Evolutionary conservation across 495 filamentous ascomycete species (phyloP).

Genomic region (Thermochaetoides thermophila): DNA sequence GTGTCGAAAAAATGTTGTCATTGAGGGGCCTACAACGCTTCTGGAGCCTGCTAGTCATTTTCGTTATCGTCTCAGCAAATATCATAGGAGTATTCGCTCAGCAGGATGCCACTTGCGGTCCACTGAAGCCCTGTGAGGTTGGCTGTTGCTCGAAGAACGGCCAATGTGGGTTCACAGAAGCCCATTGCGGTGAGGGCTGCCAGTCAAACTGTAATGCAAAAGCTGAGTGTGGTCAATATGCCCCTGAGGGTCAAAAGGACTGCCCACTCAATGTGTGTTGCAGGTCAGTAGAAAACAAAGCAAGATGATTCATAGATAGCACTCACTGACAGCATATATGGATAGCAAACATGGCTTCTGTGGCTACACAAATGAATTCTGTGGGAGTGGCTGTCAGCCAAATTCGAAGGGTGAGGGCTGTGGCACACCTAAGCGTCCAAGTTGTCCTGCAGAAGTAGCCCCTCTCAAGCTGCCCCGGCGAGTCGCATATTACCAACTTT

Average conservation of each 20-base stretch:
- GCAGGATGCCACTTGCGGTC: no score
- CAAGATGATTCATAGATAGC: no score
- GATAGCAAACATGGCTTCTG: conserved; percentile 12
- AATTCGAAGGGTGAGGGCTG: neutral
- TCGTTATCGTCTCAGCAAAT: no score
- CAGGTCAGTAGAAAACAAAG: no score
- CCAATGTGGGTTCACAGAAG: neutral
- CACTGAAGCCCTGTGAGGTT: neutral
- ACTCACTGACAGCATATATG: no score
- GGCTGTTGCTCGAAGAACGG: neutral
- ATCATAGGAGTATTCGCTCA: no score
- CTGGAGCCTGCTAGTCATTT: no score
- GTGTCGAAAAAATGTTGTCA: no score
- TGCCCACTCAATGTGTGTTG: conserved; percentile 13
- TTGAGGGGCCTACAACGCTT: no score
- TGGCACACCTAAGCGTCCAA: no score
- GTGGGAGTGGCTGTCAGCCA: conserved; percentile 1
- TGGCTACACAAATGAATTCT: conserved; percentile 14
- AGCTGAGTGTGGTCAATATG: conserved; percentile 21
- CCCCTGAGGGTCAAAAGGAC: conserved; percentile 11
- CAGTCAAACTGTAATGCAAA: conserved; percentile 19
- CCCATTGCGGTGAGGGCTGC: conserved; percentile 8
- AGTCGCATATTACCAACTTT: conserved; percentile 10
- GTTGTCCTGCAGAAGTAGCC: neutral
- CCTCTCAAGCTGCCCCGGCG: conserved; percentile 2